Evolutionary conservation across 192 early-diverging fungal species (phyloP).

Genomic region (Geranomyces michiganensis): DNA sequence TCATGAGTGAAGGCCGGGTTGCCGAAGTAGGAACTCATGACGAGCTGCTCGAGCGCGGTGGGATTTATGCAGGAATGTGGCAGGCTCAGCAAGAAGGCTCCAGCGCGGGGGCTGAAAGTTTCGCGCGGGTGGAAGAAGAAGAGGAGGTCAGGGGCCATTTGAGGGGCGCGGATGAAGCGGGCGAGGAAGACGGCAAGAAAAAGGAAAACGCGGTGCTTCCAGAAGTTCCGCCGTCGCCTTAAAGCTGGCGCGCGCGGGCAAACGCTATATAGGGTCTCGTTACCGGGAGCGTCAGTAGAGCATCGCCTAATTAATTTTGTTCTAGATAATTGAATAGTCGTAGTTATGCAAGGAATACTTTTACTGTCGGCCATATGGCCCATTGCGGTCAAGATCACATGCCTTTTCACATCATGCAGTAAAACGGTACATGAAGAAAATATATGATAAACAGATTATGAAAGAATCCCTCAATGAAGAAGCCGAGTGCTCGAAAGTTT

Average conservation of each 20-base stretch:
- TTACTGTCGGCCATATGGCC: no score
- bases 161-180: neutral
- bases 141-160: slow-evolving; percentile 17
- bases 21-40: slow-evolving; percentile 86
- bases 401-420: no score
- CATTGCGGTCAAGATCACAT: no score
- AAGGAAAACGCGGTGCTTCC: neutral
- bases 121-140: slow-evolving; percentile 20
- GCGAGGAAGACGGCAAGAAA: neutral
- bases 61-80: slow-evolving; percentile 93
- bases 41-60: slow-evolving; percentile 64
- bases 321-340: no score
- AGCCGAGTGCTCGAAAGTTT: neutral
- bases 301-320: no score
- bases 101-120: neutral
- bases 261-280: no score
- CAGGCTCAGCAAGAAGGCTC: slow-evolving; percentile 56
- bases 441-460: no score
- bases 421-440: no score
- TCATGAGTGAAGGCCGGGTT: slow-evolving; percentile 82
- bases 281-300: no score
- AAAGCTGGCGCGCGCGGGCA: neutral
- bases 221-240: slow-evolving; percentile 17
- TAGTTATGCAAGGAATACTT: no score
- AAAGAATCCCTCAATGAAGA: no score